Base-by-base conservation (phyloP, 2,329 filamentous ascomycete genomes). In the Hymenoscyphus occultus region DNA sequence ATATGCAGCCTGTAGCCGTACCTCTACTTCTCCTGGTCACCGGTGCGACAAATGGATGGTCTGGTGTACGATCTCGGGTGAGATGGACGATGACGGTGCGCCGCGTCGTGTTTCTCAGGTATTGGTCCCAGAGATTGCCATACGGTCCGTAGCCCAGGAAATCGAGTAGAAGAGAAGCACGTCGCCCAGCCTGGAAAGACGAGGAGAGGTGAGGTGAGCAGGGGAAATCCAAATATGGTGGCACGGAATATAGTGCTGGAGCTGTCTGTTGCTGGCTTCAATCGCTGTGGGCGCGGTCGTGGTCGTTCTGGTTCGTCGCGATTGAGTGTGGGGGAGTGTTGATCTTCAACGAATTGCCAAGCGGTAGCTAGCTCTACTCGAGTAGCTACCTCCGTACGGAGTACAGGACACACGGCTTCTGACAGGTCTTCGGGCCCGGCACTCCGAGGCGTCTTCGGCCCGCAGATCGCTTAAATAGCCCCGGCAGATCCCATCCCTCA, bases 131-230 rank as follows among this genome's bases (percentile, higher is more conserved):
- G 28, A 60, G 48, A 28, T 60, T 35, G 64, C 62, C 14, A 39
- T 16, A 13, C 19, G 57, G 57, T 48, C 59, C 59, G 61, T 69
- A 56, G 61, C 62, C 63, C 28, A 14, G 28, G 31, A 35, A 57
- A 57, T 67, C 68, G 64, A 71, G 68, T 72, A 70, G 67, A 67
- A 71, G 62, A 60, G 51, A 32, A 51, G 70, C 71, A 72, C 70
- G 70, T 73, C 68, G 65, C 59, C 45, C 45, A 39, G 64, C 54
- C 60, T 56, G 13, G 59, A 45, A 28, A 56, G 39, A 42, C n/a
- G 14, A n/a, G 39, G 39, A 39, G 19, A 10, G 39, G 39, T 3
- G 35, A 13, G n/a, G 48, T 10, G 10, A 35, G 28, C 12, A 3
- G 32, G 22, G 10, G 28, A 32, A 12, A 45, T 61, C 12, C 45